These are phyloP conservation scores for Diaporthe caulivora DNA, from an alignment of 2,329 filamentous ascomycete genomes.

Conservation along the genomic window DNA sequence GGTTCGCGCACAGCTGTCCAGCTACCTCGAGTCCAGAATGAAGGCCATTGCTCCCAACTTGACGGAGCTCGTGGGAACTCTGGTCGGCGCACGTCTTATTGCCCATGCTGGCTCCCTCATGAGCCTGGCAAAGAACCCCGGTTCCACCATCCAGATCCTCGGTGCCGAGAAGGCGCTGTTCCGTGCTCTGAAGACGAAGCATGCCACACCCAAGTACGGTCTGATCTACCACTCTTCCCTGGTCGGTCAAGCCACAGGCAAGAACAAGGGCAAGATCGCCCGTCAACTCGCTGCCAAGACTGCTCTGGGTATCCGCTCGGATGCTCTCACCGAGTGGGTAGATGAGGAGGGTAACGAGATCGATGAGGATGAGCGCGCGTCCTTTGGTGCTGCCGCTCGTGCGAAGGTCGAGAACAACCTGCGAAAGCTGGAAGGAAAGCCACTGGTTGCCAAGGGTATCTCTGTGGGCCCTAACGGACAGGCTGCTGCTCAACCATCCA, in stretches of 20 bases:
- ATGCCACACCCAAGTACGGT: slow-evolving; percentile 98
- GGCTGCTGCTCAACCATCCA: slow-evolving; percentile 71
- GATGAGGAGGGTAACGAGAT: slow-evolving; percentile 75
- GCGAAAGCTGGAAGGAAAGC: slow-evolving; percentile 88
- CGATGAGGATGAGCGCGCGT: slow-evolving; percentile 90
- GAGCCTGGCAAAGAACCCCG: slow-evolving; percentile 94
- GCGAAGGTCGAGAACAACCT: slow-evolving; percentile 82
- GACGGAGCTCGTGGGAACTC: slow-evolving; percentile 90
- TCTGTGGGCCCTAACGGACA: slow-evolving; percentile 81
- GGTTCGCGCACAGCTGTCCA: slow-evolving; percentile 88
- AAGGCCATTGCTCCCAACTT: slow-evolving; percentile 96
- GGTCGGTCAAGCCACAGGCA: slow-evolving; percentile 95
- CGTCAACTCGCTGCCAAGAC: slow-evolving; percentile 96
- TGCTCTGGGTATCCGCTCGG: slow-evolving; percentile 91
- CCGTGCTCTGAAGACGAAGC: slow-evolving; percentile 98
- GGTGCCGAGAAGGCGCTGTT: slow-evolving; percentile 99
- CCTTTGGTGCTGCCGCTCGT: slow-evolving; percentile 80
- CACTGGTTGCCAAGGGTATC: slow-evolving; percentile 80
- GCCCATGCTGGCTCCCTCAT: slow-evolving; percentile 94
- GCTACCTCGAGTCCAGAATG: slow-evolving; percentile 94
- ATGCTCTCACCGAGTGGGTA: slow-evolving; percentile 85
- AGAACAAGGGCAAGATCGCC: slow-evolving; percentile 99
- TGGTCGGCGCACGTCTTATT: slow-evolving; percentile 94
- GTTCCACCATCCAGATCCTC: slow-evolving; percentile 96
- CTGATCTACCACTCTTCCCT: slow-evolving; percentile 92